phyloP scores from a whole-genome alignment of 108 stramenopile genomes.

The Parmales sp. region DNA sequence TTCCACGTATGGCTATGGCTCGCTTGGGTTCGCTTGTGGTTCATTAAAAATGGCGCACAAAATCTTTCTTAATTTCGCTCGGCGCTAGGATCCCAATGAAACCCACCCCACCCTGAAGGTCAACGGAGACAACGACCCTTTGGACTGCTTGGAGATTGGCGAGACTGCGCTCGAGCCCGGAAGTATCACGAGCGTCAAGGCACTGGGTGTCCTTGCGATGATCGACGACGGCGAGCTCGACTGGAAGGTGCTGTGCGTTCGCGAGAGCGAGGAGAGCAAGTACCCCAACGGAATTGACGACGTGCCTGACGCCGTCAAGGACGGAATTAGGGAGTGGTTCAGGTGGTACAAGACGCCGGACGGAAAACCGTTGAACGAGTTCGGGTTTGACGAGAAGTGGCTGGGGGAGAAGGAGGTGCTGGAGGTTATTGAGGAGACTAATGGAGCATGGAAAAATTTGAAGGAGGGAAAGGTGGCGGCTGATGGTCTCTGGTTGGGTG shows the following conservation, averaged over 20 bases:
- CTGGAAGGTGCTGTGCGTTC: slow-evolving; percentile 97
- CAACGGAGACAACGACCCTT: slow-evolving; percentile 96
- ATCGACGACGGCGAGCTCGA: slow-evolving; percentile 99
- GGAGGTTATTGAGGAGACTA: slow-evolving; percentile 91
- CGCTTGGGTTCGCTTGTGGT: too few species aligned
- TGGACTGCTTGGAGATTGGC: slow-evolving; percentile 99
- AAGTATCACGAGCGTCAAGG: slow-evolving; percentile 83
- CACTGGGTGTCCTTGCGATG: slow-evolving; percentile 97
- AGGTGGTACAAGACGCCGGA: slow-evolving; percentile 99
- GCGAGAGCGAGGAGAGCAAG: slow-evolving; percentile 78
- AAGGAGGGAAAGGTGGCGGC: slow-evolving; percentile 75
- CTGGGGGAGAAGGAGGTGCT: slow-evolving; percentile 66
- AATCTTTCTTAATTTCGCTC: too few species aligned
- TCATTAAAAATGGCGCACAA: too few species aligned
- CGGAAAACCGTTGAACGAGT: slow-evolving; percentile 95
- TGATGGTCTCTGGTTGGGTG: too few species aligned
- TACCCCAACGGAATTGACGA: slow-evolving; percentile 94
- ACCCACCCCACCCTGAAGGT: slow-evolving; percentile 24
- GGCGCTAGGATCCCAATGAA: slow-evolving; percentile 12
- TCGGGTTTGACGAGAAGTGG: slow-evolving; percentile 95
- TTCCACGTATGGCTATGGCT: too few species aligned
- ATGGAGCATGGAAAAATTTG: slow-evolving; percentile 92
- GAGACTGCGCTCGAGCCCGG: slow-evolving; percentile 63
- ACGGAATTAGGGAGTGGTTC: slow-evolving; percentile 97
- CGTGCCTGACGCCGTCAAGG: slow-evolving; percentile 83